Evolutionary conservation across 768 basidiomycete genomes (phyloP).

Genomic region (Cystobasidium ongulense): DNA sequence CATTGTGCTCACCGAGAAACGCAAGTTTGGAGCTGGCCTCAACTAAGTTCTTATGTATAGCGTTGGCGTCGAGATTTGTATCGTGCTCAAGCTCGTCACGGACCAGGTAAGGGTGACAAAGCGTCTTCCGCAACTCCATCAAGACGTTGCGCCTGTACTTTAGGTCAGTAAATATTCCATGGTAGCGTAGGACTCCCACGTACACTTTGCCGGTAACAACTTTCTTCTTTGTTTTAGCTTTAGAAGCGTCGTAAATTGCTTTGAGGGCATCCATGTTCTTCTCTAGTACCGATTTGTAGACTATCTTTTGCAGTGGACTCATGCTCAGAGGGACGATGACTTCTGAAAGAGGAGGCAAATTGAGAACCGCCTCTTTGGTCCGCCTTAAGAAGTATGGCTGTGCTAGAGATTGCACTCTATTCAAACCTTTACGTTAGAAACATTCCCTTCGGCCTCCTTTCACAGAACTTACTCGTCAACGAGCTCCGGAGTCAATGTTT

Average conservation of each 20-base stretch:
- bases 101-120: conserved; percentile 59
- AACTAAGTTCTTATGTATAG: conserved; percentile 34
- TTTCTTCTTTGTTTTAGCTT: conserved; percentile 8
- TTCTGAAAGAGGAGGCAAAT: conserved; percentile 44
- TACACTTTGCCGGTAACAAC: conserved; percentile 30
- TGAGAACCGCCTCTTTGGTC: conserved; percentile 54
- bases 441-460: neutral
- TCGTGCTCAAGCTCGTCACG: conserved; percentile 37
- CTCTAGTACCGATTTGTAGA: conserved; percentile 47
- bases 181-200: too few relatives aligned
- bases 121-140: conserved; percentile 96
- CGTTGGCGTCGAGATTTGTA: neutral
- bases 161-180: neutral
- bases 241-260: conserved; percentile 28
- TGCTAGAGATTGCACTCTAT: conserved; percentile 59
- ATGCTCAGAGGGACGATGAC: conserved; percentile 48
- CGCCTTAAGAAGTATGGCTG: conserved; percentile 85
- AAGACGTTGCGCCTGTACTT: conserved; percentile 60
- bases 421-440: neutral
- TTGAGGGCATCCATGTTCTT: conserved; percentile 41
- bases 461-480: conserved; percentile 52
- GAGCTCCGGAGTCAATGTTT: conserved; percentile 67
- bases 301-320: conserved; percentile 44
- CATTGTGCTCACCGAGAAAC: conserved; percentile 47
- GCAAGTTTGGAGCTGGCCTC: conserved; percentile 59